These are phyloP conservation scores for Penstemon barbatus DNA, from an alignment of 257 asterid species.

Conservation along the genomic window DNA sequence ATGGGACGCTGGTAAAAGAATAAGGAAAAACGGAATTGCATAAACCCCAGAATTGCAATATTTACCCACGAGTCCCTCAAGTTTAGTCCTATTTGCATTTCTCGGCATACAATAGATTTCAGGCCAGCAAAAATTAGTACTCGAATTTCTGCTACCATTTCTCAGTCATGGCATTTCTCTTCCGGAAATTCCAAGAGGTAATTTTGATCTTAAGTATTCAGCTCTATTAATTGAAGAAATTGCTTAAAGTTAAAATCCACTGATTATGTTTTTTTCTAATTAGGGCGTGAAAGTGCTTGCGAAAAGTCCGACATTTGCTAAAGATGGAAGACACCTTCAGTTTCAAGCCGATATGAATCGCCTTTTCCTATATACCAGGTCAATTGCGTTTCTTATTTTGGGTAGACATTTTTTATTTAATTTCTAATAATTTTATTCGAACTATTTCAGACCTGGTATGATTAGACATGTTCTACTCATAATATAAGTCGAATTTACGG, in stretches of 20 bases:
- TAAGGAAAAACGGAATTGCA: neutral
- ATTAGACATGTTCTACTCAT: too few species aligned
- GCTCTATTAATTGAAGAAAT: neutral
- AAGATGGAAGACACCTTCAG: conserved; percentile 62
- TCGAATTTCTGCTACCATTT: conserved; percentile 22
- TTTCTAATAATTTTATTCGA: neutral
- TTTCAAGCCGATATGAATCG: conserved; percentile 81
- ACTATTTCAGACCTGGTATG: too few species aligned
- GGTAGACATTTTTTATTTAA: conserved; percentile 5
- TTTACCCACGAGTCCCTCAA: conserved; percentile 16
- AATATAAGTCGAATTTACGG: too few species aligned
- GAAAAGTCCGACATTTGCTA: conserved; percentile 78
- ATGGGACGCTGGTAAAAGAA: too few species aligned
- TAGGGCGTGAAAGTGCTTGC: conserved; percentile 91
- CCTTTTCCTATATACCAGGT: conserved; percentile 84
- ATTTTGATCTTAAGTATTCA: conserved; percentile 3
- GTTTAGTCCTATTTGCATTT: conserved; percentile 19
- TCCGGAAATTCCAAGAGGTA: conserved; percentile 59
- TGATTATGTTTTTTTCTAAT: conserved; percentile 16
- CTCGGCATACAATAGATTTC: neutral
- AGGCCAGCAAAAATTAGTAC: conserved; percentile 14
- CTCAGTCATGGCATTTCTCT: conserved; percentile 50
- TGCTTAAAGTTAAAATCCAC: conserved; percentile 19
- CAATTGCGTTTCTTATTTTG: conserved; percentile 21
- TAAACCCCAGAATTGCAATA: conserved; percentile 14